Percentiles rank a stretch among this genome's conserved stretches.
These are phyloP conservation scores for Alloascoidea africana DNA, from an alignment of 805 yeast genomes.

Conservation along the genomic window DNA sequence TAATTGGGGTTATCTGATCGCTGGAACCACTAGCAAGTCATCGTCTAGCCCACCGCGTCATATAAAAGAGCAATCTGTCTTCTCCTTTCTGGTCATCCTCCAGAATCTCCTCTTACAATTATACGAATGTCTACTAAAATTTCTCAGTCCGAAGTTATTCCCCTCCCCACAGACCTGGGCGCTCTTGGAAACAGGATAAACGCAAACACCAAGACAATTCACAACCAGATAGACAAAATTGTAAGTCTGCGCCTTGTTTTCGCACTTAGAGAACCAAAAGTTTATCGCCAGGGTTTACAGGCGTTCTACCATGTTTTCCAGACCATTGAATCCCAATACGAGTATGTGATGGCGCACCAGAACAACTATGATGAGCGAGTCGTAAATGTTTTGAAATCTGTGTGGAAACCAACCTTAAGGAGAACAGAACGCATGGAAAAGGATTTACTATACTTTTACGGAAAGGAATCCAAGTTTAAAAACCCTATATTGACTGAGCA, in stretches of 20 bases:
- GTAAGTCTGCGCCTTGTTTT: slow-evolving; percentile 58
- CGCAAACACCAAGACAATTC: slow-evolving; percentile 45
- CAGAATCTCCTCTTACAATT: no score
- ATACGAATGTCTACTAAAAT: no score
- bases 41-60: no score
- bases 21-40: no score
- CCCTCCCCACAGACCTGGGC: slow-evolving; percentile 66
- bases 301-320: slow-evolving; percentile 14
- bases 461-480: slow-evolving; percentile 36
- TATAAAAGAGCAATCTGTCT: no score
- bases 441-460: slow-evolving; percentile 53
- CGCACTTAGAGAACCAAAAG: slow-evolving; percentile 60
- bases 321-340: slow-evolving; percentile 14
- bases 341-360: slow-evolving; percentile 9
- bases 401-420: slow-evolving; percentile 61
- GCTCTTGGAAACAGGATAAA: slow-evolving; percentile 78
- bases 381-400: slow-evolving; percentile 32
- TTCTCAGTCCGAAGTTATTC: slow-evolving; percentile 39
- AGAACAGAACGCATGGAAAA: slow-evolving; percentile 39
- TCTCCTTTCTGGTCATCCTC: no score
- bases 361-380: slow-evolving; percentile 12
- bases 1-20: no score
- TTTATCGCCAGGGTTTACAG: slow-evolving; percentile 72
- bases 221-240: slow-evolving; percentile 53
- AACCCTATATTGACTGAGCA: slow-evolving; percentile 46